Evolutionary conservation across 805 yeast species (phyloP).

Genomic region (Yamadazyma sp.): DNA sequence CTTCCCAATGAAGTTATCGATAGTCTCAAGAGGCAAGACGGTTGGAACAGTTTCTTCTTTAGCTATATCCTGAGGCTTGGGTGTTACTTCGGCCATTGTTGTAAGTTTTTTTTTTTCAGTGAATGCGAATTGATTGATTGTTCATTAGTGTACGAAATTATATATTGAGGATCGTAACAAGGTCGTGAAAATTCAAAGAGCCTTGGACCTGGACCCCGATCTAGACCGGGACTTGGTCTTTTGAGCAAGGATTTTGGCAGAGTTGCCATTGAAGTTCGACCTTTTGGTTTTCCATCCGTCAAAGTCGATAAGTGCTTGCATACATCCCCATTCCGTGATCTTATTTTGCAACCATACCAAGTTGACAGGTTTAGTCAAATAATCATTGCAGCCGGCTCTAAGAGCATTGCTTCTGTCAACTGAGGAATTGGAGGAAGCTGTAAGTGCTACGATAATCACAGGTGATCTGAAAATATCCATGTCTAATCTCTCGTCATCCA

Average conservation of each 20-base stretch:
- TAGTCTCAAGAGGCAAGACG: conserved; percentile 75
- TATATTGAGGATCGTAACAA: too few species aligned
- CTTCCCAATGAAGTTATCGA: conserved; percentile 84
- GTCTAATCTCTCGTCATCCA: conserved; percentile 57
- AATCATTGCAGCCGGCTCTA: conserved; percentile 97
- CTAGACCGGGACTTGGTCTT: conserved; percentile 13
- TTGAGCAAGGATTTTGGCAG: conserved; percentile 11
- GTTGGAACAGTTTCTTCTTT: conserved; percentile 14
- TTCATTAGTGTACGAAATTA: conserved; percentile 1
- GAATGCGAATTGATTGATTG: conserved; percentile 2
- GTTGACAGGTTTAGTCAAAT: conserved; percentile 92
- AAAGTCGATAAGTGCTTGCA: conserved; percentile 95
- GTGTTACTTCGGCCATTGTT: conserved; percentile 13
- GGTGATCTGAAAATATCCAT: conserved; percentile 76
- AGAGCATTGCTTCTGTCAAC: conserved; percentile 87
- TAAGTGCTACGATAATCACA: conserved; percentile 95
- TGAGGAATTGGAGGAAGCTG: conserved; percentile 80
- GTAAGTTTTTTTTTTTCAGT: not conserved
- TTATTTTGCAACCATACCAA: conserved; percentile 91
- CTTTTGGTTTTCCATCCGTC: conserved; percentile 73
- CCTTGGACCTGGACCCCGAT: conserved; percentile 10
- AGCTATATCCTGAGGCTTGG: conserved; percentile 3
- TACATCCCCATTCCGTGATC: conserved; percentile 97
- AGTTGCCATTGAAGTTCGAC: conserved; percentile 10
- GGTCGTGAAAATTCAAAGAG: too few species aligned